Percentiles rank a stretch among this genome's conserved stretches.
These are phyloP conservation scores for Diaporthe sp. DNA, from an alignment of 2,329 filamentous ascomycete genomes.

Conservation along the genomic window DNA sequence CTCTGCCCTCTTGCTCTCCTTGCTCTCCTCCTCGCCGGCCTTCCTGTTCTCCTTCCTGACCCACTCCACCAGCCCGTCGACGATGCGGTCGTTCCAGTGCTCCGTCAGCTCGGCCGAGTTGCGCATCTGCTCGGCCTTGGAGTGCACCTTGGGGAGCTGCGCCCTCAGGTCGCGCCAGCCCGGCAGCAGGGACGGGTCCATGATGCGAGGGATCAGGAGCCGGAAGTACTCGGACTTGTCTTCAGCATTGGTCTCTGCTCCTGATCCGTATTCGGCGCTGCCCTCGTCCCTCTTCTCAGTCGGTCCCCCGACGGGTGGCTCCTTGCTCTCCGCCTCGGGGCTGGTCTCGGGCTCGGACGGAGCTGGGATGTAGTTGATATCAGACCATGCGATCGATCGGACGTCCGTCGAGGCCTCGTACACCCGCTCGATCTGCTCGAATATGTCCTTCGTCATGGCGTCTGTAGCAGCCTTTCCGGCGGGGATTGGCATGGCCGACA, in stretches of 20 bases:
- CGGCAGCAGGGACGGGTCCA: constrained; percentile 68
- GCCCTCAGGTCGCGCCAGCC: constrained; percentile 64
- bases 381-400: constrained; percentile 61
- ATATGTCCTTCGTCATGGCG: constrained; percentile 55
- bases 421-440: constrained; percentile 62
- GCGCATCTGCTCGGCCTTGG: constrained; percentile 65
- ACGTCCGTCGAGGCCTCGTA: constrained; percentile 59
- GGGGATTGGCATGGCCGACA: constrained; percentile 61
- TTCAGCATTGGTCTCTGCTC: background rate
- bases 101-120: constrained; percentile 66
- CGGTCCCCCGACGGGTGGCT: constrained; percentile 38
- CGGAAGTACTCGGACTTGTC: constrained; percentile 55
- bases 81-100: constrained; percentile 64
- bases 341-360: constrained; percentile 44
- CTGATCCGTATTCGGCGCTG: background rate
- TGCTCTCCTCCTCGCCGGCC: constrained; percentile 34
- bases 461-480: constrained; percentile 55
- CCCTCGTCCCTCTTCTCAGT: constrained; percentile 32
- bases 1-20: constrained; percentile 5
- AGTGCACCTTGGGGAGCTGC: constrained; percentile 59
- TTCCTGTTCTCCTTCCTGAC: constrained; percentile 49
- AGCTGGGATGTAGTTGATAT: constrained; percentile 54
- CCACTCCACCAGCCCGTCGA: constrained; percentile 61
- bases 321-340: constrained; percentile 43
- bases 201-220: constrained; percentile 64